phyloP scores from a whole-genome alignment of 2,329 filamentous ascomycete genomes.

The Pestalotiopsis fici region DNA sequence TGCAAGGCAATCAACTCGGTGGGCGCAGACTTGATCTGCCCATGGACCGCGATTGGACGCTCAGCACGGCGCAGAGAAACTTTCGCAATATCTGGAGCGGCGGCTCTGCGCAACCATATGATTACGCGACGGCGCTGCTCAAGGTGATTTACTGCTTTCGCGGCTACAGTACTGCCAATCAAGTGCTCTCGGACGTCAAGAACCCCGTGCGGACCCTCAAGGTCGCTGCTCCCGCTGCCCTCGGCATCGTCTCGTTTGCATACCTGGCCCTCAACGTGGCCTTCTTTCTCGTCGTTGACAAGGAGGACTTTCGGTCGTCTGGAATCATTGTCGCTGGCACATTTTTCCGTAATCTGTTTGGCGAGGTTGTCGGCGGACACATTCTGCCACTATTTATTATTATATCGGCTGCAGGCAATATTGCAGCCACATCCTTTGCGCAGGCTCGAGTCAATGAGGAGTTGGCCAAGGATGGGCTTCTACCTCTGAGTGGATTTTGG shows the following conservation, averaged over 20 bases:
- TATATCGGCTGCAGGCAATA: conserved; percentile 47
- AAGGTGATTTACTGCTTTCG: conserved; percentile 59
- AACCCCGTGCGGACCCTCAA: conserved; percentile 60
- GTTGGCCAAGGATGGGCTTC: conserved; percentile 45
- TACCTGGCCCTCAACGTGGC: conserved; percentile 61
- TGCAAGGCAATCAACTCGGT: background rate
- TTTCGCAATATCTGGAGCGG: conserved; percentile 40
- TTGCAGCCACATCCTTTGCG: conserved; percentile 48
- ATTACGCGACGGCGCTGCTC: conserved; percentile 51
- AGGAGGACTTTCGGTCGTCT: conserved; percentile 52
- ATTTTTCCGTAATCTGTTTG: conserved; percentile 60
- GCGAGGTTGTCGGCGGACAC: conserved; percentile 38
- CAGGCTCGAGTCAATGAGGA: conserved; percentile 50
- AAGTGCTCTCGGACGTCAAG: conserved; percentile 57
- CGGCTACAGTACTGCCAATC: conserved; percentile 56
- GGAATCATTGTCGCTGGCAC: conserved; percentile 56
- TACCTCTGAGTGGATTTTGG: conserved; percentile 41
- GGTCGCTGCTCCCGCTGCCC: conserved; percentile 55
- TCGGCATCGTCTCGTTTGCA: conserved; percentile 52
- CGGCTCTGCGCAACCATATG: conserved; percentile 40
- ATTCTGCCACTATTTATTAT: conserved; percentile 46
- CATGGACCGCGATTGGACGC: conserved; percentile 21
- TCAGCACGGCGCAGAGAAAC: conserved; percentile 38
- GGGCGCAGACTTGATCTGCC: conserved; percentile 21
- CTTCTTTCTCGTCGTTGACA: conserved; percentile 60